Conservation (phyloP, 2,329 filamentous ascomycete species). For the Graphilbum sp. region DNA sequence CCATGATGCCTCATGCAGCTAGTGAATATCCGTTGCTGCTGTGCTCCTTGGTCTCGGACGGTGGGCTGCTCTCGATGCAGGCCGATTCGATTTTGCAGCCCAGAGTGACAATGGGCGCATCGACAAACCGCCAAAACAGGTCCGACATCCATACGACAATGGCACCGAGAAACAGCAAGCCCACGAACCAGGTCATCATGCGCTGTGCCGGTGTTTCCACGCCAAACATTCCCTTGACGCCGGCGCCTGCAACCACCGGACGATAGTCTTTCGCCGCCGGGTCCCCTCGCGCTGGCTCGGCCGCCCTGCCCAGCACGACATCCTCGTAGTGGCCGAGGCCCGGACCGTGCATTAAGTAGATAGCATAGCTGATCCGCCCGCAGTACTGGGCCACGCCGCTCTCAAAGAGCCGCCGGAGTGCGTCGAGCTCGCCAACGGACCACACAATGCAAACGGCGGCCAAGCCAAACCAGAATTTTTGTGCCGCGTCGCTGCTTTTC, state of each 20-base stretch:
- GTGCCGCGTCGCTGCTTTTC: slow-evolving; percentile 11
- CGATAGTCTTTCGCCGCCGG: slow-evolving; percentile 10
- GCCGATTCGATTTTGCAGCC: slow-evolving; percentile 14
- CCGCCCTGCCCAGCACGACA: slow-evolving; percentile 14
- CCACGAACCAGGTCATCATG: slow-evolving; percentile 19
- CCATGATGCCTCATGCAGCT: too few species aligned
- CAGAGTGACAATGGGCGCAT: slow-evolving; percentile 22
- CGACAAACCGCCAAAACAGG: slow-evolving; percentile 40
- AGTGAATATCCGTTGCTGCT: not conserved
- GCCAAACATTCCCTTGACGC: slow-evolving; percentile 18
- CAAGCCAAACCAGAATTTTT: slow-evolving; percentile 22
- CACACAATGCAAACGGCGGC: slow-evolving; percentile 19
- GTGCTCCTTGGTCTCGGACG: not conserved
- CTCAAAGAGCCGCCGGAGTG: slow-evolving; percentile 24
- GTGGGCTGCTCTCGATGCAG: slow-evolving; percentile 10
- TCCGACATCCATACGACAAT: slow-evolving; percentile 37
- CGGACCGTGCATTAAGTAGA: slow-evolving; percentile 42
- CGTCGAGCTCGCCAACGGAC: slow-evolving; percentile 20
- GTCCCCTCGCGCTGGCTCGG: slow-evolving; percentile 10
- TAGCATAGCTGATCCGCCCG: slow-evolving; percentile 37
- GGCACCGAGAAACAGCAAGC: slow-evolving; percentile 18
- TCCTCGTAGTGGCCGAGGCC: slow-evolving; percentile 23
- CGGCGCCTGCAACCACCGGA: slow-evolving; percentile 11
- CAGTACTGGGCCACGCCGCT: slow-evolving; percentile 34
- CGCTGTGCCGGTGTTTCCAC: slow-evolving; percentile 14